phyloP scores from a whole-genome alignment of 1,284 basidiomycete genomes.

The Termitomyces sp. region DNA sequence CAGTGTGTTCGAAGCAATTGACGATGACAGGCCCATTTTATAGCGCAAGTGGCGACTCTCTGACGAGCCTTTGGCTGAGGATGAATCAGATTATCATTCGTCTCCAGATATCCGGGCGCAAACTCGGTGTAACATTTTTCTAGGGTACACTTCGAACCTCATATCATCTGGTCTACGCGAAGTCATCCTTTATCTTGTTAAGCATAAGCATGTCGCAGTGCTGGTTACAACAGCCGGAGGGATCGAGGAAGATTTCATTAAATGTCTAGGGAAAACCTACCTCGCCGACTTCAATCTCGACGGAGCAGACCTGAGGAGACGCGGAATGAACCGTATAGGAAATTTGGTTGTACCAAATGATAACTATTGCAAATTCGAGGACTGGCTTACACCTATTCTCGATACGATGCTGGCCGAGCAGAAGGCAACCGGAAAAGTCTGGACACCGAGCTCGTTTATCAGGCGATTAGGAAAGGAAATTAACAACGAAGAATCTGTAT shows the following conservation, averaged over 20 bases:
- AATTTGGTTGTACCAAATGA: constrained; percentile 97
- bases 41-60: constrained; percentile 82
- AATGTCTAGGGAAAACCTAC: constrained; percentile 95
- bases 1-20: constrained; percentile 1
- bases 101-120: constrained; percentile 57
- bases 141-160: constrained; percentile 98
- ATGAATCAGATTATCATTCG: constrained; percentile 63
- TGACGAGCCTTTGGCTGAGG: constrained; percentile 65
- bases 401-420: constrained; percentile 92
- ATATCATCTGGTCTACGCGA: constrained; percentile 97
- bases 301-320: constrained; percentile 81
- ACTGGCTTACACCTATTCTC: constrained; percentile 95
- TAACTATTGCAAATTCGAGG: constrained; percentile 99
- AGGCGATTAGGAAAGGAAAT: constrained; percentile 92
- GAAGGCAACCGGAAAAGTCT: constrained; percentile 63
- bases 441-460: constrained; percentile 96
- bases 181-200: constrained; percentile 89
- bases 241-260: constrained; percentile 99
- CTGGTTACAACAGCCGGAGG: constrained; percentile 98
- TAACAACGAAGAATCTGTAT: constrained; percentile 93
- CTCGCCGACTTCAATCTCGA: constrained; percentile 92
- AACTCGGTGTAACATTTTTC: constrained; percentile 83
- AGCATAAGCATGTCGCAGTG: constrained; percentile 86
- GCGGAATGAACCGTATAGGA: constrained; percentile 97
- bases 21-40: constrained; percentile 9